Evolutionary conservation across 345 rosid genomes (phyloP).

Genomic region (Aegle marmelos): DNA sequence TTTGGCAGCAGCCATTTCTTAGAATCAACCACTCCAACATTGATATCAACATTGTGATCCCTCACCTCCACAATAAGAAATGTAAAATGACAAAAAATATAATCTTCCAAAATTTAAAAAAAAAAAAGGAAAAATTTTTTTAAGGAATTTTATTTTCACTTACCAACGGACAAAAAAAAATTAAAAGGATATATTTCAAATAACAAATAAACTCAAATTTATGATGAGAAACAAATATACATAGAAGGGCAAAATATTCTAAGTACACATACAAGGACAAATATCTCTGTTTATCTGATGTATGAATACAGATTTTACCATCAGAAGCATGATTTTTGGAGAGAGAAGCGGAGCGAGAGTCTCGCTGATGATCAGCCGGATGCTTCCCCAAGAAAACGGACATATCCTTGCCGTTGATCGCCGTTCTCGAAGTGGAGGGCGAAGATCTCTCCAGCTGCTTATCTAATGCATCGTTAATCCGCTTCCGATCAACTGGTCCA

Average conservation of each 20-base stretch:
- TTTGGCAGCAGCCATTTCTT: background rate
- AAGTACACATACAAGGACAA: background rate
- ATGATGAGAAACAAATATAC: too few species aligned
- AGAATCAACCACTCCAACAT: background rate
- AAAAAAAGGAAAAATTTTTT: background rate
- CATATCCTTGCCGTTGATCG: constrained; percentile 62
- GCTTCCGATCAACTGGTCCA: constrained; percentile 63
- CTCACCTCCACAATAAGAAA: background rate
- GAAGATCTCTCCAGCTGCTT: constrained; percentile 76
- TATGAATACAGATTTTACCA: constrained; percentile 31
- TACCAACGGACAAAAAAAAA: background rate
- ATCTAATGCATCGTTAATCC: constrained; percentile 70
- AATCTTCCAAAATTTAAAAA: background rate
- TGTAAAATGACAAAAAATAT: background rate
- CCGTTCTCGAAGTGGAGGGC: constrained; percentile 62
- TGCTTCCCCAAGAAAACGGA: constrained; percentile 54
- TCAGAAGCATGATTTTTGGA: constrained; percentile 59
- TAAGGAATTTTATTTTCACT: background rate
- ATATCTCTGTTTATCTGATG: background rate
- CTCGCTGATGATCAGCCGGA: constrained; percentile 45
- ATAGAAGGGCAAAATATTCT: background rate
- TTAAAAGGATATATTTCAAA: background rate
- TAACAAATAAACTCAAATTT: background rate
- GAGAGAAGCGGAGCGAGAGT: constrained; percentile 48
- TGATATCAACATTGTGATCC: background rate